Conservation (phyloP, 768 basidiomycete species). For the Austroboletus eburneus region DNA sequence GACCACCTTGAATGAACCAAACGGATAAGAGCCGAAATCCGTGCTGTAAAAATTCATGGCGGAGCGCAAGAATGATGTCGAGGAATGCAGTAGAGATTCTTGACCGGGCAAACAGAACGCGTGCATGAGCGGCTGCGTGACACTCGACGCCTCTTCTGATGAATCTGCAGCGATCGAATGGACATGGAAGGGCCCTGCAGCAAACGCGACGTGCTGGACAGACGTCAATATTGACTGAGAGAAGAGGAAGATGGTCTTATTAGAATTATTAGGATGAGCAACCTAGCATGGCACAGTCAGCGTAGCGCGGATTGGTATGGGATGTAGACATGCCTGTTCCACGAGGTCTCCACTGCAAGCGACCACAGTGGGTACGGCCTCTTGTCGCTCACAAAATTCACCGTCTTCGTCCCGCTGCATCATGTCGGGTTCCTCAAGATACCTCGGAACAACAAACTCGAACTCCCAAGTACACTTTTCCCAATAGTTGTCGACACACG, state of each 20-base stretch:
- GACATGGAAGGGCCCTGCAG: conserved; percentile 91
- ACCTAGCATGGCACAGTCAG: conserved; percentile 46
- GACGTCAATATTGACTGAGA: conserved; percentile 83
- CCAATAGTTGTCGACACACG: conserved; percentile 92
- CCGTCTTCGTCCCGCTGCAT: conserved; percentile 36
- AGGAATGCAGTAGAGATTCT: conserved; percentile 63
- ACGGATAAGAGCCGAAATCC: conserved; percentile 95
- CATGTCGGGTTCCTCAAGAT: conserved; percentile 54
- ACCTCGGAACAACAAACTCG: conserved; percentile 89
- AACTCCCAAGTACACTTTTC: conserved; percentile 99
- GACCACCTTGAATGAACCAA: conserved; percentile 88
- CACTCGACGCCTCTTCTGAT: conserved; percentile 57
- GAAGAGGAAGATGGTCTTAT: conserved; percentile 93
- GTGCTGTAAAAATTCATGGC: conserved; percentile 92
- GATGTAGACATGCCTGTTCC: conserved; percentile 66
- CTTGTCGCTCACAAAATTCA: conserved; percentile 47
- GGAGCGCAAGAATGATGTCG: conserved; percentile 73
- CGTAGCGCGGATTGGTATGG: conserved; percentile 1
- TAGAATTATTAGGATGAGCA: conserved; percentile 88
- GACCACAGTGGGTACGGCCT: conserved; percentile 75
- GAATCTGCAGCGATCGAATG: conserved; percentile 63
- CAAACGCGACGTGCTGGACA: conserved; percentile 95
- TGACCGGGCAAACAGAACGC: conserved; percentile 92
- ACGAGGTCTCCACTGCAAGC: conserved; percentile 92
- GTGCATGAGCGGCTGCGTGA: conserved; percentile 73